A percentile compares a stretch with the other conserved stretches of the same genome.
Conservation (phyloP, 768 basidiomycete genomes). For the Mycena kentingensis region DNA sequence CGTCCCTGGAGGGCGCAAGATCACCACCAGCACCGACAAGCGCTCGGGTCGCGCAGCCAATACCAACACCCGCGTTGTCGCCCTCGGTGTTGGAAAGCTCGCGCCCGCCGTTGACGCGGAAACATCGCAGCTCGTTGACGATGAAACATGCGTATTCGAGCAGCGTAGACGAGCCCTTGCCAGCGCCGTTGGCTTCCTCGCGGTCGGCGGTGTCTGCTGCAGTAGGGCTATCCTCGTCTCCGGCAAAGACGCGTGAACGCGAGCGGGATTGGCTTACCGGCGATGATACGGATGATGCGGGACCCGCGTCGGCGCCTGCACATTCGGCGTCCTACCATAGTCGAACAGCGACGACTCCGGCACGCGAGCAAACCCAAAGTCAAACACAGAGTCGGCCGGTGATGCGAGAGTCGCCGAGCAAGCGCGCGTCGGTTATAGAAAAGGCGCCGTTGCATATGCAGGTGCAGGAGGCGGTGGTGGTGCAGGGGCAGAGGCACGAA, state of each 20-base stretch:
- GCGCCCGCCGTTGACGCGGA: slow-evolving; percentile 51
- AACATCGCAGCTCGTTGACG: slow-evolving; percentile 49
- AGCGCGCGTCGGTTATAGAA: slow-evolving; percentile 69
- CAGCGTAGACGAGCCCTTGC: slow-evolving; percentile 14
- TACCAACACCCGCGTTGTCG: slow-evolving; percentile 10
- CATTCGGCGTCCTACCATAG: slow-evolving; percentile 15
- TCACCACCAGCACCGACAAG: slow-evolving; percentile 57
- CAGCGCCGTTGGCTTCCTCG: neutral
- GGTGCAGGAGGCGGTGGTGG: slow-evolving; percentile 38
- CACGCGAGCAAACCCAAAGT: slow-evolving; percentile 9
- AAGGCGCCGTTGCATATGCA: slow-evolving; percentile 42
- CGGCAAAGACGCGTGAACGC: slow-evolving; percentile 37
- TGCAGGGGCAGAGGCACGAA: slow-evolving; percentile 31
- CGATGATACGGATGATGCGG: slow-evolving; percentile 45
- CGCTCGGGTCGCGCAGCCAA: slow-evolving; percentile 1
- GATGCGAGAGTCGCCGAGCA: slow-evolving; percentile 70
- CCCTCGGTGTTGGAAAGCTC: slow-evolving; percentile 17
- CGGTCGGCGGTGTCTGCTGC: neutral
- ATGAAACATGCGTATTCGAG: slow-evolving; percentile 39
- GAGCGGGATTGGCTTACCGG: slow-evolving; percentile 89
- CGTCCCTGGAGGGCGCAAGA: slow-evolving; percentile 43
- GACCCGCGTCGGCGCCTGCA: slow-evolving; percentile 9
- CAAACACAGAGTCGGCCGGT: slow-evolving; percentile 39
- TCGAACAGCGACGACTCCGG: slow-evolving; percentile 18
- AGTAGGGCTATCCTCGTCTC: slow-evolving; percentile 8